Base-by-base conservation (phyloP, 495 filamentous ascomycete genomes). In the Neurospora sublineolata region DNA sequence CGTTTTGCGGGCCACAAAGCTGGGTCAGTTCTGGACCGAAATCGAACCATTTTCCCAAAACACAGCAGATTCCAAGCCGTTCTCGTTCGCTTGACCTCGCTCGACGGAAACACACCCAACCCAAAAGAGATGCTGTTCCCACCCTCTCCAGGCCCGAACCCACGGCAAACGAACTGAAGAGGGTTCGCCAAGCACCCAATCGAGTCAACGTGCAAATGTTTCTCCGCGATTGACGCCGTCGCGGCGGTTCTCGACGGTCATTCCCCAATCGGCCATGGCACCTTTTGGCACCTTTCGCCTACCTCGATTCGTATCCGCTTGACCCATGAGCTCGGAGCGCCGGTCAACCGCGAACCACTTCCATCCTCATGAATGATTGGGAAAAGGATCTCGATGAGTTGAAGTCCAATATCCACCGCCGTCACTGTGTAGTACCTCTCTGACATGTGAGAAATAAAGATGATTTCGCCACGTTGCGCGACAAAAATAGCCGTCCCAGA, bases 1-100 rank as follows among this genome's bases (percentile, higher is more conserved):
- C 75, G 75, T 77, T 76, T 76, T 72, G 72, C 46, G 67, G 71
- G 71, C 30, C 39, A 20, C n/a, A n/a, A 67, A 68, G 72, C 40
- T 38, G 37, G 64, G 60, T 58, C 18, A 44, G 69, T 36, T 75
- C 77, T 71, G 69, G 72, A 68, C 46, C 69, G 52, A 60, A 60
- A 64, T 64, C 52, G 52, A 64, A 64, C 52, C 52, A 64, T 64
- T 64, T 14, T 30, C 52, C 27, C 52, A 64, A 64, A 64, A 64
- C 27, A 64, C 27, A 60, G 52, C 23, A 60, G 52, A 30, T 60
- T 60, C 52, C 52, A 30, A 60, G 52, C 52, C 52, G 11, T 16
- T 60, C 52, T 60, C 52, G 52, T 64, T 36, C 52, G 27, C 52
- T 60, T 23, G 27, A 60, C 23, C 52, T 60, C 44, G 52, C 23